Base-by-base conservation (phyloP, 257 asterid genomes). In the Petunia secreta region DNA sequence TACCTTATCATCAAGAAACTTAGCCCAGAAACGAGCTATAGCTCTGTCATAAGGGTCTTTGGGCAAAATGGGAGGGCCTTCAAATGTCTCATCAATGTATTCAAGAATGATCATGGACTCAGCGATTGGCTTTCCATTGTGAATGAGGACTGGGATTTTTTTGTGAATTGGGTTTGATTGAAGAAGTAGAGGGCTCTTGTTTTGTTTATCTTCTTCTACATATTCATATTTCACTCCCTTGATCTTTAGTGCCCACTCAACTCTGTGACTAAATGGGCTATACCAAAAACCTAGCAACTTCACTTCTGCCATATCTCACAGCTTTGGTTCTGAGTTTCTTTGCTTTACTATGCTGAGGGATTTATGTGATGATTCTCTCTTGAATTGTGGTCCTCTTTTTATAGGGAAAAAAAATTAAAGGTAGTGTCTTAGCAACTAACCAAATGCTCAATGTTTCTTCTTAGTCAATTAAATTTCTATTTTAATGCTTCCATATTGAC, bases 1-100 rank as follows among this genome's bases (percentile, higher is more conserved):
- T 67, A 67, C 9, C 75, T 13, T 67, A 67, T 41, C 75, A 67
- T 67, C 75, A 7, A 67, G 8, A 0, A 67, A 39, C 2, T 64
- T 39, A 64, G 15, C 71, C 71, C 46, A 64, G 6, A 64, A 36
- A 36, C 16, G 46, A 50, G 6, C 46, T 11, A 50, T 11, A 5
- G 36, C 63, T 9, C 78, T 34, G 0, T 53, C 36, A 52, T 50
- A 48, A 1, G 75, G 75, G 15, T 67, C 55, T 41, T n/a, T 67
- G 2, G 75, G 75, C 14, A 74, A 74, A 7, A 74, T 74, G 2
- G 36, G 1, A 74, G 78, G 62, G 1, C 48, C 71, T 37, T 64
- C 46, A 9, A 39, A 64, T 8, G 71, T 64, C 7, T 64, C 71
- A 37, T 36, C 71, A 37, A 64, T 64, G 71, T 64, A 64, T 64